Evolutionary conservation across 2,329 filamentous ascomycete species (phyloP), one percentile per base, ranked within the genome.

Genomic region (Paraconiothyrium brasiliense): DNA sequence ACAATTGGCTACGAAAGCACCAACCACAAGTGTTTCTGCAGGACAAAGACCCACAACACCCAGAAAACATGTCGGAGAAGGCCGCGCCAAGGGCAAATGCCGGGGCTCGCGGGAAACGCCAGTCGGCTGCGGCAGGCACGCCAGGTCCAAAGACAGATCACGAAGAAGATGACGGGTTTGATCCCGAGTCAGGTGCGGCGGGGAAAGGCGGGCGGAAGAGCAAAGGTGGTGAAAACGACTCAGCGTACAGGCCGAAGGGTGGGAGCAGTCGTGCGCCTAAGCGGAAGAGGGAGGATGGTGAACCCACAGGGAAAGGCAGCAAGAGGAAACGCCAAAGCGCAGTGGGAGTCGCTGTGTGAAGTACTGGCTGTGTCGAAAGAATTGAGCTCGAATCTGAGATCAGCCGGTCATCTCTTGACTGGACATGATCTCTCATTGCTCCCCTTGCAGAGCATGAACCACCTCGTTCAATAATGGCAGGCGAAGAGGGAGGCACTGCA

Each of bases 1-100:
- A 97, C 81, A 97, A 96, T 78, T 99, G 95, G 95, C 86, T 99
- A 13, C 87, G 92, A 65, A 89, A 92, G 74, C 86, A 97, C 78
- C 90, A 92, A 61, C 92, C 93, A 3, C 90, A 94, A 77, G 89
- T 93, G 52, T 94, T 97, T 81, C 81, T 96, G 22, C 91, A 97
- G 76, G 92, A 93, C 71, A 87, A 89, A 67, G 82, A 82, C 62
- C 70, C 70, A 7, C 63, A 63, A 10, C 73, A 77, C 57, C 78
- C 75, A 56, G 79, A 82, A 55, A 79, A 78, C 60, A 39, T 73
- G 49, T 74, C 76, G 0, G 76, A 76, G 57, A 76, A 76, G 63
- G 70, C 72, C 4, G 69, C 74, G 32, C 68, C 68, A 37, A 62
- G 65, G 44, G 67, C 52, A 32, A 70, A 65, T 35, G 68, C 77